phyloP scores from a whole-genome alignment of 192 early-diverging fungal genomes.

The Mortierella hygrophila region DNA sequence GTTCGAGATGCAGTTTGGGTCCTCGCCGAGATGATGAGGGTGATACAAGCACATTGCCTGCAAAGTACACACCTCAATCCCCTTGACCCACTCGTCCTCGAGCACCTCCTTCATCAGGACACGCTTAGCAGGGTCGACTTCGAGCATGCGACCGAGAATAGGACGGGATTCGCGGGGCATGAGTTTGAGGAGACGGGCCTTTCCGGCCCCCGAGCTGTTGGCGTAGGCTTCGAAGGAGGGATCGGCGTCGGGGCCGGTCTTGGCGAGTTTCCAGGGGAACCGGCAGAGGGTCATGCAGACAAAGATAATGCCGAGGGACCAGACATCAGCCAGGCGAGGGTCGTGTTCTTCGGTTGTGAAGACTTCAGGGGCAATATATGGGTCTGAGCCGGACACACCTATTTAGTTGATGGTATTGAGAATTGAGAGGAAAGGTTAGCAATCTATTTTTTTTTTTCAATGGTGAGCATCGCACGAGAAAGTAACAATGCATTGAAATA shows the following conservation, averaged over 20 bases:
- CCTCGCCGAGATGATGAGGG: constrained; percentile 45
- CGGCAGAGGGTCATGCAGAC: constrained; percentile 75
- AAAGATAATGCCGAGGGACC: constrained; percentile 90
- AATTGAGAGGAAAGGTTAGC: background rate
- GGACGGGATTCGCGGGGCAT: constrained; percentile 65
- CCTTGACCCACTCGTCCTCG: constrained; percentile 77
- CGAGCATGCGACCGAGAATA: constrained; percentile 71
- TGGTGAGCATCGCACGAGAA: constrained; percentile 41
- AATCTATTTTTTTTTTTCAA: background rate
- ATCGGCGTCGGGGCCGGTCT: constrained; percentile 54
- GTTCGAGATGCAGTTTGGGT: constrained; percentile 20
- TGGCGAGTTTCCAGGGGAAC: constrained; percentile 74
- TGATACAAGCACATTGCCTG: constrained; percentile 23
- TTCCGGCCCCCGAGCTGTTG: constrained; percentile 44
- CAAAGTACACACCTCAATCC: constrained; percentile 64
- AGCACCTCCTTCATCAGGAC: constrained; percentile 73
- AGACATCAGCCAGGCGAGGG: constrained; percentile 84
- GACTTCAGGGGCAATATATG: constrained; percentile 95
- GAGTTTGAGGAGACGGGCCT: constrained; percentile 60
- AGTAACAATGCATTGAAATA: constrained; percentile 34
- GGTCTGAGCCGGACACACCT: constrained; percentile 91
- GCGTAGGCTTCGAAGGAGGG: constrained; percentile 67
- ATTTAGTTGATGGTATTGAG: constrained; percentile 58
- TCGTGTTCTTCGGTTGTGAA: constrained; percentile 80
- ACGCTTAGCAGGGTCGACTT: constrained; percentile 68